Evolutionary conservation across 164 flowering plant species (phyloP).

Genomic region (Cinnamomum micranthum): DNA sequence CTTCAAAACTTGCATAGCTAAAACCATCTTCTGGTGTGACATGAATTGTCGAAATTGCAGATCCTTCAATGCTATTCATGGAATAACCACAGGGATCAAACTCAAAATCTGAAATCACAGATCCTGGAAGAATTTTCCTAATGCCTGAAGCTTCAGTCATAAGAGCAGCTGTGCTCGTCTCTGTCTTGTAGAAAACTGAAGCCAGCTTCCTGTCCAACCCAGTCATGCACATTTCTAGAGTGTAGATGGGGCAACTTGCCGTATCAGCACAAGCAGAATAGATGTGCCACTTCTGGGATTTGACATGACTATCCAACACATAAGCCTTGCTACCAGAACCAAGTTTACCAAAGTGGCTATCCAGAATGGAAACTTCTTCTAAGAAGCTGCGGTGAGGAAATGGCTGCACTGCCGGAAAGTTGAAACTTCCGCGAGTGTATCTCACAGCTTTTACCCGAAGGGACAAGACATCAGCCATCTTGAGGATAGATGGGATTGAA

Average conservation of each 20-base stretch:
- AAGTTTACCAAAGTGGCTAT: conserved; percentile 50
- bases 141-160: conserved; percentile 77
- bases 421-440: conserved; percentile 82
- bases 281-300: conserved; percentile 67
- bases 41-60: conserved; percentile 78
- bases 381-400: conserved; percentile 78
- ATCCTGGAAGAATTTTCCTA: conserved; percentile 64
- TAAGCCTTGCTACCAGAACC: conserved; percentile 43
- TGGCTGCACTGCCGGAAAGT: conserved; percentile 73
- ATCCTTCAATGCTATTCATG: conserved; percentile 69
- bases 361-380: conserved; percentile 73
- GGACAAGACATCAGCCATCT: conserved; percentile 45
- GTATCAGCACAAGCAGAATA: conserved; percentile 50
- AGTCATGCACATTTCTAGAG: conserved; percentile 91
- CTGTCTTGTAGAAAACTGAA: conserved; percentile 65
- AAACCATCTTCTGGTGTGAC: conserved; percentile 92
- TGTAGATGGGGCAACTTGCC: conserved; percentile 10
- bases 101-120: conserved; percentile 73
- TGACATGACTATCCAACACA: conserved; percentile 44
- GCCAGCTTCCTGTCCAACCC: conserved; percentile 59
- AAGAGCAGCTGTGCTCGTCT: conserved; percentile 44
- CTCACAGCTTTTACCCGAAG: conserved; percentile 55
- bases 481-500: conserved; percentile 66
- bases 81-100: conserved; percentile 94
- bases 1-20: conserved; percentile 89